Evolutionary conservation across 768 basidiomycete genomes (phyloP), one percentile per base, ranked within the genome.

Genomic region (Boletus subparvulus): DNA sequence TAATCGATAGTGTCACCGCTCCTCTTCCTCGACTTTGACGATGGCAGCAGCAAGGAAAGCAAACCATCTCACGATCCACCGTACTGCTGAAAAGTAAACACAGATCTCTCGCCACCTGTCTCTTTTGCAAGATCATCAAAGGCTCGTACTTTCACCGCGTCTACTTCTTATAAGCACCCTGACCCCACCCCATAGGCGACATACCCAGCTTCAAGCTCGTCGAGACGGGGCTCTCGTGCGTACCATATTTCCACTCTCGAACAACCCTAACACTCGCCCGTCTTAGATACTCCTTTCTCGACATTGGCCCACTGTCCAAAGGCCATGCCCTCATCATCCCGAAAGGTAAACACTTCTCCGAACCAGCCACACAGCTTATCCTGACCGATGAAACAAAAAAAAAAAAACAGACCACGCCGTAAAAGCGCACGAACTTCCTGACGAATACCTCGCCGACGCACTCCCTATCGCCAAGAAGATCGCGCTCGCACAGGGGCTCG

Each of bases 111-210:
- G 79, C 84, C 6, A 72, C 71, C 24, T 97, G 94, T 73, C 75
- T 98, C 65, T 98, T 97, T 77, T 98, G 96, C 82, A 97, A 88
- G 77, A 97, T 98, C 72, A 82, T 94, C 77, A 91, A 91, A 76
- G 91, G 94, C 85, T 45, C 28, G 73, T 61, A 36, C 26, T 37
- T 37, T 56, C 2, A 8, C 11, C 26, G n/a, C 13, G 17, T 28
- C 19, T 1, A 11, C 10, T 9, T 21, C 2, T 42, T 4, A 2
- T 16, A 8, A 0, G 16, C 8, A 4, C 37, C 37, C 7, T 53
- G 16, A 53, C 19, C 35, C 43, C 45, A 37, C 21, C 12, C 12
- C 24, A 21, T 68, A 94, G 94, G 93, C 50, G 88, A 94, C 24
- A 94, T 98, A 61, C 95, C 95, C 16, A 87, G 88, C 73, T 87